Evolutionary conservation across 2,329 filamentous ascomycete species (phyloP).

Genomic region (Blastomyces parvus): DNA sequence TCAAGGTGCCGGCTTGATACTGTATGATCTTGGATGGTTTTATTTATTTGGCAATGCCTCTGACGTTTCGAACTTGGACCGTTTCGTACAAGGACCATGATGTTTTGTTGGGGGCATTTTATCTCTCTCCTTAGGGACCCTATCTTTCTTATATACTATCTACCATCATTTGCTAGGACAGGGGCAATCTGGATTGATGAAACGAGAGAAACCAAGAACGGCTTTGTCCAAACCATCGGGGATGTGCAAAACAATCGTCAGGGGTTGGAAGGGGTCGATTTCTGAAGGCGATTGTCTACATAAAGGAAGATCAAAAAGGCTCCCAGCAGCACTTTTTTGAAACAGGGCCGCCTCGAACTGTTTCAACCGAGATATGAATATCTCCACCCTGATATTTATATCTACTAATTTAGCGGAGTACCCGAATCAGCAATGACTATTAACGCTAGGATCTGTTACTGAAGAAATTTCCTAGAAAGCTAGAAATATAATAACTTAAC

Average conservation of each 20-base stretch:
- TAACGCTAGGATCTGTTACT: background rate
- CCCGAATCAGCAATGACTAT: background rate
- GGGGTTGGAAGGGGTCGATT: background rate
- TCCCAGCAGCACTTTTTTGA: background rate
- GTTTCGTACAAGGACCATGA: background rate
- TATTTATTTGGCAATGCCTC: background rate
- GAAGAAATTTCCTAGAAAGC: background rate
- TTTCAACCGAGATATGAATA: background rate
- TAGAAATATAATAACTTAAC: background rate
- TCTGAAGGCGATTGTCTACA: background rate
- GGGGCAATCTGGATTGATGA: background rate
- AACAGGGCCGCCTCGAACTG: background rate
- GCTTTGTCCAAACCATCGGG: background rate
- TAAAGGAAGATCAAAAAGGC: background rate
- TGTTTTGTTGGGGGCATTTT: background rate
- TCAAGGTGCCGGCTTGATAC: background rate
- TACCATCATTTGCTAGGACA: background rate
- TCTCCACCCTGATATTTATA: background rate
- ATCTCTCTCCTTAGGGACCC: background rate
- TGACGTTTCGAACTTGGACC: background rate
- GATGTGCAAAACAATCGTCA: background rate
- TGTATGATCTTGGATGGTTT: background rate
- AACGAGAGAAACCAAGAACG: background rate
- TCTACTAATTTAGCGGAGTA: background rate
- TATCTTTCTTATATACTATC: background rate